Conservation (phyloP, 345 rosid genomes). For the Punica granatum region DNA sequence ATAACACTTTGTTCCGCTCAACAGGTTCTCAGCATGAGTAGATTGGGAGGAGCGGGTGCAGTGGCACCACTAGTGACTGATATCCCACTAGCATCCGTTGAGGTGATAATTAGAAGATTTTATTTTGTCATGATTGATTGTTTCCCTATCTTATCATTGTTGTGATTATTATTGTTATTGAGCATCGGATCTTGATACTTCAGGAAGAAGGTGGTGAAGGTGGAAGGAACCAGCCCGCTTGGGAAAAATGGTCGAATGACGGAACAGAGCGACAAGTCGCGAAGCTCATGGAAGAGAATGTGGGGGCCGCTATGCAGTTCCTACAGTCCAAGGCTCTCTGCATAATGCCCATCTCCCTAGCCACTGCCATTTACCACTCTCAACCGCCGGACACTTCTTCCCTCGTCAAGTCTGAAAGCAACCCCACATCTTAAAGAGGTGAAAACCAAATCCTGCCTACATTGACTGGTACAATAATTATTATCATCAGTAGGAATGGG, state of each 20-base stretch:
- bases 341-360: constrained; percentile 96
- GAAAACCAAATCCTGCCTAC: constrained; percentile 21
- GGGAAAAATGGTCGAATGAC: constrained; percentile 98
- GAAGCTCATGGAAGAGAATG: constrained; percentile 96
- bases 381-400: constrained; percentile 75
- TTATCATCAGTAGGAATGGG: background rate
- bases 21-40: constrained; percentile 99
- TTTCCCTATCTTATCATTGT: constrained; percentile 3
- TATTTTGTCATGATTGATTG: background rate
- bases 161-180: constrained; percentile 6
- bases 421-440: constrained; percentile 46
- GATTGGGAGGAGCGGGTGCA: constrained; percentile 97
- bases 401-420: constrained; percentile 68
- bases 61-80: constrained; percentile 98
- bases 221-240: constrained; percentile 72
- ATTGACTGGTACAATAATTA: constrained; percentile 15
- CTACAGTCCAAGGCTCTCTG: constrained; percentile 97
- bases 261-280: constrained; percentile 95
- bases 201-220: constrained; percentile 86
- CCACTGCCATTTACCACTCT: constrained; percentile 79
- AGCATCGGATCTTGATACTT: background rate
- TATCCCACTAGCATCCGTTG: constrained; percentile 81
- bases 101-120: constrained; percentile 38
- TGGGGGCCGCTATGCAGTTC: constrained; percentile 96
- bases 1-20: constrained; percentile 12